Evolutionary conservation across 805 yeast genomes (phyloP), one percentile per base, ranked within the genome.

Genomic region (Candida xiaguanensis): DNA sequence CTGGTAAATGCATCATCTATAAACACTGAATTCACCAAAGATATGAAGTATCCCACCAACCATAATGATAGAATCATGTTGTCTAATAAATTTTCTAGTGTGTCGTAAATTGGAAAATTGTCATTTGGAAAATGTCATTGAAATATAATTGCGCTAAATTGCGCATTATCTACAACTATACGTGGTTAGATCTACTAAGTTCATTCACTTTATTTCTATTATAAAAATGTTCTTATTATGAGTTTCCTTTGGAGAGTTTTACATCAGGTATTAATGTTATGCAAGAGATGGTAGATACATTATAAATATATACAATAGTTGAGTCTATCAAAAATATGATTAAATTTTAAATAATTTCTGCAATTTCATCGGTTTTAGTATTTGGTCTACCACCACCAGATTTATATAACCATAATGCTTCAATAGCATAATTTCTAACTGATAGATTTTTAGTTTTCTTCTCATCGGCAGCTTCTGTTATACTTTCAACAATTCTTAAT

Each of bases 371-470:
- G 15, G 45, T 47, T 22, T 27, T 11, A 14, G 33, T 13, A 13
- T 34, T 27, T 44, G 60, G 50, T 43, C 50, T 55, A 47, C 43
- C 78, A 0, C 76, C 75, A 1, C 74, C 77, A 48, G 72, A 61
- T 49, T 74, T 81, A 93, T 95, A 87, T 38, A 90, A 62, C 95
- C 96, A 90, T 25, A 90, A 68, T 0, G 96, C 95, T 48, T 90
- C 97, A 22, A 84, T 71, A 1, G 96, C 95, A 56, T 88, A 86
- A 48, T 77, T 85, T 49, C 85, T 69, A 1, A 89, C 89, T 25
- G 90, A 82, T 22, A 90, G 43, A 56, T 85, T 86, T 13, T 61
- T 66, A 0, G 87, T 82, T 37, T 61, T 65, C 11, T 59, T 57
- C 36, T 85, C 95, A 49, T 84, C 83, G 0, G 88, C 74, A 22